Conservation (phyloP, 164 flowering plant species). For the Stephania yunnanensis region DNA sequence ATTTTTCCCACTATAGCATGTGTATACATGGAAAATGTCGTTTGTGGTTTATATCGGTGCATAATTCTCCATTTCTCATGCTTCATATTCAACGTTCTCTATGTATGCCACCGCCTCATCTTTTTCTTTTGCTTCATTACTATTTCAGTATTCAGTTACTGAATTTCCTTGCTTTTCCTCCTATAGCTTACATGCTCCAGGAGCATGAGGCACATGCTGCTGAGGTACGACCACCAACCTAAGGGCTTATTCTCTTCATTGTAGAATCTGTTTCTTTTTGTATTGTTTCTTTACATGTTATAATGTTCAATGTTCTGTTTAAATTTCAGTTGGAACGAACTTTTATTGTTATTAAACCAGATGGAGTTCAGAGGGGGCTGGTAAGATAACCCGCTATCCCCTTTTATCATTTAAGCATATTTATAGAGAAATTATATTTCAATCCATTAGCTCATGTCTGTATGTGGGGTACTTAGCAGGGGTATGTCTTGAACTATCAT, state of each 20-base stretch:
- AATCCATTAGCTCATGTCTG: neutral
- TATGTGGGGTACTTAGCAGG: neutral
- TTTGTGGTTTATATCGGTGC: no score
- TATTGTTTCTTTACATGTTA: neutral
- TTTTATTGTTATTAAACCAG: conserved; percentile 98
- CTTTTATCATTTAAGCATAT: neutral
- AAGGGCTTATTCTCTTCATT: neutral
- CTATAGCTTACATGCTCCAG: conserved; percentile 76
- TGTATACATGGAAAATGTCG: no score
- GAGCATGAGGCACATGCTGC: conserved; percentile 94
- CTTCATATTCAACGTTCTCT: no score
- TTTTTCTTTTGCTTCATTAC: no score
- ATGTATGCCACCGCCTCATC: no score
- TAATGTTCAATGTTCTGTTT: conserved; percentile 8
- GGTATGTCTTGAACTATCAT: neutral
- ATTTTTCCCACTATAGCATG: no score
- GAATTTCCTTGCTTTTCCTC: conserved; percentile 15
- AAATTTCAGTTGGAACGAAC: conserved; percentile 73
- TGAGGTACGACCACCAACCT: conserved; percentile 45
- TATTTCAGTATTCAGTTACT: neutral
- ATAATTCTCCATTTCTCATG: no score
- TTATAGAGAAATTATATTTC: neutral
- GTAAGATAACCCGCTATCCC: conserved; percentile 30
- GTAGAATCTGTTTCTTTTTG: neutral
- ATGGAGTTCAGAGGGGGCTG: conserved; percentile 21